Conservation (phyloP, 163 green algal genomes). For the Chlamydomonas reinhardtii region DNA sequence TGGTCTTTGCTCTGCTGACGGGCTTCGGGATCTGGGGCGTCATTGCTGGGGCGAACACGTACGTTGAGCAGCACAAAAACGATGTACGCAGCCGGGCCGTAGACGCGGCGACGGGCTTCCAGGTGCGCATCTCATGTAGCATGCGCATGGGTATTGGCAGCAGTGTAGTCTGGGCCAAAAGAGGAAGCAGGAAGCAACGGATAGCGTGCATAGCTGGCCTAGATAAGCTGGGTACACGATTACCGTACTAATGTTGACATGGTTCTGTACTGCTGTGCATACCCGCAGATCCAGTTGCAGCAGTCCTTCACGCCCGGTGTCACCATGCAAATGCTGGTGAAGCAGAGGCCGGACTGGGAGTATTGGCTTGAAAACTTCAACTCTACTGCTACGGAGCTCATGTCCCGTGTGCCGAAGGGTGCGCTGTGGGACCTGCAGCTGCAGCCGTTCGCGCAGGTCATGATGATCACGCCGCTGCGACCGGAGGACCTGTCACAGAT, state of each 20-base stretch:
- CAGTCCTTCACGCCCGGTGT: constrained; percentile 9
- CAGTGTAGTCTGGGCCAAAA: no score
- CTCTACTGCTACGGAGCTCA: background rate
- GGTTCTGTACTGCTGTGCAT: background rate
- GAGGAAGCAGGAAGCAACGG: no score
- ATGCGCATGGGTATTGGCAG: background rate
- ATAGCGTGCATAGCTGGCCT: no score
- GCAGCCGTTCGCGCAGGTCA: background rate
- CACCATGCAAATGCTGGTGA: background rate
- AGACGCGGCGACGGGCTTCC: constrained; percentile 30
- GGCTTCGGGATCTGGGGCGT: constrained; percentile 36
- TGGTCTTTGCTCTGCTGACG: constrained; percentile 3
- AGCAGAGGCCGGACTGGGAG: background rate
- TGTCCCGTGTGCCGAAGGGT: background rate
- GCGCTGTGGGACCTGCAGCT: background rate
- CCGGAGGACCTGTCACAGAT: background rate
- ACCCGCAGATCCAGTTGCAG: constrained; percentile 3
- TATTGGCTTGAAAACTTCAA: constrained; percentile 17
- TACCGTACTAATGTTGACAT: no score
- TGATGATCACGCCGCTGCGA: background rate
- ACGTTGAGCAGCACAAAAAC: constrained; percentile 5
- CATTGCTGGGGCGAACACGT: background rate
- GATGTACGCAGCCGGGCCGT: constrained; percentile 22
- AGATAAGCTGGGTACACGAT: no score
- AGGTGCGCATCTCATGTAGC: constrained; percentile 1